Base-by-base conservation (phyloP, 2,329 filamentous ascomycete species). In the Coniella vitis region DNA sequence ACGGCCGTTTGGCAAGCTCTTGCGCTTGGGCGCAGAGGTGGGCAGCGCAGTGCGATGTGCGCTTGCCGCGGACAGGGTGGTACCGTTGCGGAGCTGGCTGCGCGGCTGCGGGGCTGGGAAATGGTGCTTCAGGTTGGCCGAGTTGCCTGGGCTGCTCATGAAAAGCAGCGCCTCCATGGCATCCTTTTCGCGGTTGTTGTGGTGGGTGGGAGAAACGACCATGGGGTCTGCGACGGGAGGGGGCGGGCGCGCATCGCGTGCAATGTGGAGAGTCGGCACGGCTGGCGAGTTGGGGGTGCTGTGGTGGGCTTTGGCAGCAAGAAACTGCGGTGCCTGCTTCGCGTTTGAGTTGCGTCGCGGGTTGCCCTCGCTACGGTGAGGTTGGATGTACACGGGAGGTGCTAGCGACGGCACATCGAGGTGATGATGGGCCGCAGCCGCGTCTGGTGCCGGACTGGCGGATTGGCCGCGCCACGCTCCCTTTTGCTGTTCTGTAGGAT, bases 141-240 rank as follows among this genome's bases (percentile, higher is more conserved):
- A 84, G 63, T 87, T 86, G 14, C 83, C 83, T 0, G 86, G 86
- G 54, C 84, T 87, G 59, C 86, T 89, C 81, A 93, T 86, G 60
- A 90, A 90, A 21, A 91, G 71, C 20, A 93, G 67, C 1, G 86
- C 85, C 61, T 90, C 87, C 40, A 91, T 81, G 5, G 87, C 87
- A 58, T 91, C 87, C 60, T 90, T 86, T 61, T 93, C 87, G 45
- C 86, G 78, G 8, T 78, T 69, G 19, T 81, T 81, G 54, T 87
- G 25, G 25, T 29, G 83, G 48, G 83, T 83, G 1, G 83, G 83
- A 25, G 84, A 86, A 53, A 82, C 81, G 4, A 86, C 67, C 14
- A 83, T 78, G 7, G 77, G 72, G 47, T 78, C 75, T 17, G 66
- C 63, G 40, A 67, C 67, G 19, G 66, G 65, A 13, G 62, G 62